Evolutionary conservation across 306 rosid genomes (phyloP), one percentile per base, ranked within the genome.

Genomic region (Pyrus communis): DNA sequence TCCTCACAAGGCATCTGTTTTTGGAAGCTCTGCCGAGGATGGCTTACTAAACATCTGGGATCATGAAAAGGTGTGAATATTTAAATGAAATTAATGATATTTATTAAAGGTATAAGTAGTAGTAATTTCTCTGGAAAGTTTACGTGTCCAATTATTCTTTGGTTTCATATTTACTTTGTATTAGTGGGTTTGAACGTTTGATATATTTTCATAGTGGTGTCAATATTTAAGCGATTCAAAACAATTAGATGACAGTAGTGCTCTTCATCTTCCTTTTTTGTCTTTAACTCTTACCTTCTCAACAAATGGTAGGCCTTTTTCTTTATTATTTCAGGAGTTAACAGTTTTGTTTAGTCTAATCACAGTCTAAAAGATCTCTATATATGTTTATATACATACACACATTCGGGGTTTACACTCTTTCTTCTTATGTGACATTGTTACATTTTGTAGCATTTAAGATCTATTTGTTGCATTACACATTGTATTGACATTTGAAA

Each of bases 1-100:
- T 73, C 99, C 99, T 17, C 97, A 95, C 85, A 95, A 92, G 82
- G 78, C 99, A 51, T 88, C 99, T 54, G 92, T 95, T 76, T 95
- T 95, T 86, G 99, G 99, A 82, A 95, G 99, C 76, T 89, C 99
- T 67, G 99, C 99, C 3, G 99, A 95, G 81, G 99, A 95, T 79
- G 99, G 99, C 49, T 76, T 95, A 73, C 81, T 95, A 17, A 92
- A 95, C 85, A 84, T 95, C 77, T 95, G 99, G 99, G 97, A 95
- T 83, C 86, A 85, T 74, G 99, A 92, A 79, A 95, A 90, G 97
- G 99, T 95, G 60, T 38, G 45, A 55, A 63, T 51, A 49, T 27
- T 70, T 69, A 27, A 25, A 6, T 55, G 28, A 59, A 22, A 8
- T 11, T n/a, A 54, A 12, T 55, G 52, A 6, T 55, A 19, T 54